Evolutionary conservation across 2,329 filamentous ascomycete species (phyloP).

Genomic region (Rhexocercosporidium sp.): DNA sequence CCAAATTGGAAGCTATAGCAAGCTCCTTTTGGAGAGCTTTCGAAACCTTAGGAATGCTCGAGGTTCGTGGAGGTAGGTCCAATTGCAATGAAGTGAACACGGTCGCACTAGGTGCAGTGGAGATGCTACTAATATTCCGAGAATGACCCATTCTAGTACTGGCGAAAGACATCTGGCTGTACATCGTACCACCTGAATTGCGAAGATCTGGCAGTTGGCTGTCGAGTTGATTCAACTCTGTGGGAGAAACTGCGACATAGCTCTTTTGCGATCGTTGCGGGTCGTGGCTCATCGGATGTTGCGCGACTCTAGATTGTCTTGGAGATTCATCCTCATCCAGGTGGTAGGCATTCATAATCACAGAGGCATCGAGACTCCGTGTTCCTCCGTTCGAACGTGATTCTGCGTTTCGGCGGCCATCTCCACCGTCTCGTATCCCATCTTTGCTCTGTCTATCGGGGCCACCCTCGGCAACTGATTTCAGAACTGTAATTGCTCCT

Average conservation of each 20-base stretch:
- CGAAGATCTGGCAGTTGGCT: conserved; percentile 25
- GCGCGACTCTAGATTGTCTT: conserved; percentile 4
- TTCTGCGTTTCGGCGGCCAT: neutral
- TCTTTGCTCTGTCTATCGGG: conserved; percentile 3
- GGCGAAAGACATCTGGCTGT: conserved; percentile 24
- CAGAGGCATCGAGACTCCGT: neutral
- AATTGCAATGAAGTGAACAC: conserved; percentile 15
- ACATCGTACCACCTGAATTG: conserved; percentile 33
- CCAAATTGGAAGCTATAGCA: conserved; percentile 9
- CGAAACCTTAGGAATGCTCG: conserved; percentile 27
- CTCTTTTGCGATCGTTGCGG: conserved; percentile 16
- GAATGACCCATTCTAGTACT: conserved; percentile 22
- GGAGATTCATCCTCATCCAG: neutral
- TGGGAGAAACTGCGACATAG: conserved; percentile 24
- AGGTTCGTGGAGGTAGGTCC: conserved; percentile 27
- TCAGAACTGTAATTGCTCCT: conserved; percentile 40
- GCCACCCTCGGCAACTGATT: conserved; percentile 44
- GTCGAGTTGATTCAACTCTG: conserved; percentile 15
- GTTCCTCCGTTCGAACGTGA: neutral
- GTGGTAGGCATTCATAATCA: conserved; percentile 5
- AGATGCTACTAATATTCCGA: conserved; percentile 27
- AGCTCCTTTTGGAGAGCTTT: conserved; percentile 19
- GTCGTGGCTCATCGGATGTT: neutral
- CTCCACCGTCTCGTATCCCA: neutral
- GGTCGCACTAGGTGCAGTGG: conserved; percentile 28